Base-by-base conservation (phyloP, 129 eudicot species). In the Flaveria bidentis region DNA sequence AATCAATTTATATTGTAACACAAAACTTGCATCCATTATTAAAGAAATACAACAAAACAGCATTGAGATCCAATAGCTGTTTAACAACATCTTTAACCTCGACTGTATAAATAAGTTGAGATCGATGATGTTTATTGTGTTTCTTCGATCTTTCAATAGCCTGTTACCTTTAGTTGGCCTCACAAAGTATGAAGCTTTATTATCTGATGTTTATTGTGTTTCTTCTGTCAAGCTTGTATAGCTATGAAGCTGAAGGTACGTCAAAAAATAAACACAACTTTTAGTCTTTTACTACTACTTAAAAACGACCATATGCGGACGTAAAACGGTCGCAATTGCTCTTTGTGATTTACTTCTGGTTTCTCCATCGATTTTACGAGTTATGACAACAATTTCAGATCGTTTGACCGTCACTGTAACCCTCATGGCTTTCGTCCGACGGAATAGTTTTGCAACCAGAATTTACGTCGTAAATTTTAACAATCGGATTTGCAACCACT, bases 161-260 rank as follows among this genome's bases (percentile, higher is more conserved):
- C 41, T 36, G 16, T 51, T 13, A 51, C 41, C 41, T 36, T 36
- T 36, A 51, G 57, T 45, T 45, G 10, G 2, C 7, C 41, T 36
- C 8, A 36, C 41, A 36, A 36, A 58, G 9, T 36, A 87, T 82
- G 92, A 82, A 55, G 89, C 52, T 69, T 18, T 70, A 4, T 36
- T 36, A 71, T 73, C 26, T 80, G 14, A 53, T 87, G 12, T 41
- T 85, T 12, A 30, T 46, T 53, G 58, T 82, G 44, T 66, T 85
- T 15, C 84, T 88, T 69, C 44, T 89, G 53, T 82, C 82, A 9
- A 66, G 20, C 73, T 70, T 84, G 53, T 62, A 78, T 28, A 52
- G 18, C 17, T 81, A 67, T 78, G 84, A 83, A 67, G 87, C 82
- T 75, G 80, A 80, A 66, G 95, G 95, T 84, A 84, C 66, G 70